Evolutionary conservation across 306 rosid genomes (phyloP), one percentile per base, ranked within the genome.

Genomic region (Purshia tridentata): DNA sequence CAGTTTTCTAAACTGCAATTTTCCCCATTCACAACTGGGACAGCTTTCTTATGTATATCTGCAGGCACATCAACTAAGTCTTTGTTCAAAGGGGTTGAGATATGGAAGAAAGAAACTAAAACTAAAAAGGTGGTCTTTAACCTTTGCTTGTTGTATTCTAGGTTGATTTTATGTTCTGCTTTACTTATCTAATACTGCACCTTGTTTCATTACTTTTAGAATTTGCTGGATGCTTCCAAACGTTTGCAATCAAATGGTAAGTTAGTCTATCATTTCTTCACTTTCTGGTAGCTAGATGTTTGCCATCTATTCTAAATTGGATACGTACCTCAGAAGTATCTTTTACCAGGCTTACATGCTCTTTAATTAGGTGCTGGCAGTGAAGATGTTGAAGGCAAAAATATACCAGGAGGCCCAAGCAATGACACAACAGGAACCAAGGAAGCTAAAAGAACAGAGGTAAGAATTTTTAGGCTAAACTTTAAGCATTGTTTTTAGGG

Each of bases 31-130:
- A 19, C 51, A 54, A 1, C 40, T 13, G 2, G 39, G 40, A 37
- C 40, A 52, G 40, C 40, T 42, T 20, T 22, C 10, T 56, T 8
- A 2, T 44, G 67, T 13, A 8, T 15, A 18, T 20, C 62, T 80
- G 52, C 77, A 90, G 96, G 79, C 5, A 86, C 91, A 14, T 82
- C 96, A 57, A 83, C 88, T 5, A 88, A 72, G 61, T 90, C 96
- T 12, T 86, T 90, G 78, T 40, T 81, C 4, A 86, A 86, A 76
- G 96, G 96, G 12, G 72, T 88, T 51, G 86, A 86, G 47, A 83
- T 86, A 22, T 90, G 96, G 96, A 84, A 90, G 61, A 86, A 81
- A 75, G 96, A 90, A 86, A 88, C 96, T 60, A 39, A 74, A 40
- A 79, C 81, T 78, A 84, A 88, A 81, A 86, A 78, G 89, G 96